These are phyloP conservation scores for Torulaspora franciscae DNA, from an alignment of 805 yeast species.

Conservation along the genomic window DNA sequence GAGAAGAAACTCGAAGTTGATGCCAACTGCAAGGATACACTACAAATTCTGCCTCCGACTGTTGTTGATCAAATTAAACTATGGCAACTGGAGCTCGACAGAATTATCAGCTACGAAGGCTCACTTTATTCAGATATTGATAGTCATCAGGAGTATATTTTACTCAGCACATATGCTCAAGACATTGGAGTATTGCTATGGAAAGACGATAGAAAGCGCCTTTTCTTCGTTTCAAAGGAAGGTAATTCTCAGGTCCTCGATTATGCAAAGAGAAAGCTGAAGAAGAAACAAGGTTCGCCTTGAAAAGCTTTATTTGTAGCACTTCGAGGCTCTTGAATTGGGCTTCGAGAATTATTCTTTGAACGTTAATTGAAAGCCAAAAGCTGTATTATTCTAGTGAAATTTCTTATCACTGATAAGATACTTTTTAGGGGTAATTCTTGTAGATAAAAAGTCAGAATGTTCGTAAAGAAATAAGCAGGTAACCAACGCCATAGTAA, in stretches of 20 bases:
- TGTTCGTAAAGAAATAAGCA: not conserved
- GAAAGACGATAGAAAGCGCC: slow-evolving; percentile 64
- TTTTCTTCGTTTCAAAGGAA: slow-evolving; percentile 81
- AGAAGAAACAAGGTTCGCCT: slow-evolving; percentile 10
- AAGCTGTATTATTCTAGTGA: not conserved
- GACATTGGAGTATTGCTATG: slow-evolving; percentile 92
- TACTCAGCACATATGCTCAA: slow-evolving; percentile 68
- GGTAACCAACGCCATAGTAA: not conserved
- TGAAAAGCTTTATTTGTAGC: not conserved
- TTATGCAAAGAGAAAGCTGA: slow-evolving; percentile 61
- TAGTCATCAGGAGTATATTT: slow-evolving; percentile 68
- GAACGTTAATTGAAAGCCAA: not conserved
- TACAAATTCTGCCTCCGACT: slow-evolving; percentile 81
- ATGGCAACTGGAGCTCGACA: slow-evolving; percentile 94
- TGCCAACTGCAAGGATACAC: slow-evolving; percentile 43
- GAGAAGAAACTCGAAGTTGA: slow-evolving; percentile 62
- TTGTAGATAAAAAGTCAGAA: not conserved
- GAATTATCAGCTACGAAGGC: slow-evolving; percentile 84
- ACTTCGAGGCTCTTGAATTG: no score
- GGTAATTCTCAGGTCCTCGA: slow-evolving; percentile 90
- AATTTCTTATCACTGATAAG: slow-evolving; percentile 1
- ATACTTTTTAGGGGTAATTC: slow-evolving; percentile 1
- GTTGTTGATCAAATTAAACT: slow-evolving; percentile 93
- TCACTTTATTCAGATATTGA: slow-evolving; percentile 82
- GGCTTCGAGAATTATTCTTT: not conserved